Conservation (phyloP, 2,329 filamentous ascomycete species). For the Phyllosticta citribraziliensis region DNA sequence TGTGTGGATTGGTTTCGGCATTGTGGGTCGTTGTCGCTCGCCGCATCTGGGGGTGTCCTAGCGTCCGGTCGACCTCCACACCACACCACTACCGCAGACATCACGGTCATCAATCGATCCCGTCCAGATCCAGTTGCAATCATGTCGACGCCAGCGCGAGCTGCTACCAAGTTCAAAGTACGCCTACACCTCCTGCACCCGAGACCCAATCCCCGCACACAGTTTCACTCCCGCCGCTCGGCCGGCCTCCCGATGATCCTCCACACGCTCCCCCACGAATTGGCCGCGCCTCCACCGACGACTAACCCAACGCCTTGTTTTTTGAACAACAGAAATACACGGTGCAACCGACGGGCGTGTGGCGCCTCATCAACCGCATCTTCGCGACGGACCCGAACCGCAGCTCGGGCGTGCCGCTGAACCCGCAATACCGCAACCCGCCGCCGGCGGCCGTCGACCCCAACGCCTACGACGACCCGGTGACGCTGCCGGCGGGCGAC, state of each 20-base stretch:
- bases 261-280: not conserved
- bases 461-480: slow-evolving; percentile 65
- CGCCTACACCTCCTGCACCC: not conserved
- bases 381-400: slow-evolving; percentile 78
- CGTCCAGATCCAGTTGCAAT: not conserved
- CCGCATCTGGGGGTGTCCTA: not conserved
- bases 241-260: not conserved
- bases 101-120: not conserved
- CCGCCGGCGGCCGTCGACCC: slow-evolving; percentile 66
- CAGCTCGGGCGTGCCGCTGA: slow-evolving; percentile 84
- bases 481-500: slow-evolving; percentile 74
- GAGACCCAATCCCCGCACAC: not conserved
- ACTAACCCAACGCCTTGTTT: not conserved
- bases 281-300: not conserved
- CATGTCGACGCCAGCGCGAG: slow-evolving; percentile 10
- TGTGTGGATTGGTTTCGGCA: not conserved
- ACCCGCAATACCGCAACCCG: slow-evolving; percentile 85
- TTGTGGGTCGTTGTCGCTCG: not conserved
- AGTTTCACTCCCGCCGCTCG: not conserved
- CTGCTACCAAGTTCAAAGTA: slow-evolving; percentile 7
- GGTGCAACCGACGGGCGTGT: slow-evolving; percentile 78
- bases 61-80: not conserved
- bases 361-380: slow-evolving; percentile 69
- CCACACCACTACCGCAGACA: not conserved
- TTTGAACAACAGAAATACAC: slow-evolving; percentile 77